phyloP scores from a whole-genome alignment of 2,329 filamentous ascomycete species.

The Verticillium albo-atrum region DNA sequence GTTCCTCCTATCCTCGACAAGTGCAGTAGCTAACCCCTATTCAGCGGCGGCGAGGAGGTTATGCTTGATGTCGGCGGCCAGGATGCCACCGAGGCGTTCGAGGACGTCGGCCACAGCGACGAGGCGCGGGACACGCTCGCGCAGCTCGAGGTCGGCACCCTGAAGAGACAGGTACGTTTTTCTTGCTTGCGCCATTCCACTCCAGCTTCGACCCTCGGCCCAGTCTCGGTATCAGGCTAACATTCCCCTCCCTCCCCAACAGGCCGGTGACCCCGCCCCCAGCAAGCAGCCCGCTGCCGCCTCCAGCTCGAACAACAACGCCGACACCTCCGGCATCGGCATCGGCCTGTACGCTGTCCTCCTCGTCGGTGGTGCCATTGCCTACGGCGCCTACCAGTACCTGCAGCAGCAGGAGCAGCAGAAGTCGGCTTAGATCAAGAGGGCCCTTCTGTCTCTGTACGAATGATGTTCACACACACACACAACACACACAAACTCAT shows the following conservation, averaged over 20 bases:
- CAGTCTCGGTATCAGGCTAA: constrained; percentile 14
- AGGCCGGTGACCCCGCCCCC: constrained; percentile 76
- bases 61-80: constrained; percentile 93
- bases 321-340: constrained; percentile 56
- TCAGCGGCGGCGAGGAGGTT: constrained; percentile 95
- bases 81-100: constrained; percentile 96
- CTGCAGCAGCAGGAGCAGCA: constrained; percentile 54
- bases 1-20: background rate
- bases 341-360: constrained; percentile 78
- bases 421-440: constrained; percentile 14
- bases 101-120: constrained; percentile 98
- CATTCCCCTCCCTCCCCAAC: constrained; percentile 15
- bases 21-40: constrained; percentile 1
- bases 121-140: constrained; percentile 94
- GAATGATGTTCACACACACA: background rate
- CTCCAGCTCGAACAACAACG: constrained; percentile 42
- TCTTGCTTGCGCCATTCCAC: too few species aligned
- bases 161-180: constrained; percentile 73
- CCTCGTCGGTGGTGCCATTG: constrained; percentile 69
- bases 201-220: background rate
- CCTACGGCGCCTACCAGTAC: constrained; percentile 84
- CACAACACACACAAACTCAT: background rate
- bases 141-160: constrained; percentile 64
- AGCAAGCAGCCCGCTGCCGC: constrained; percentile 50
- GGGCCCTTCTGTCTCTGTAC: background rate